phyloP scores from a whole-genome alignment of 164 flowering plant species.

The Malania oleifera region DNA sequence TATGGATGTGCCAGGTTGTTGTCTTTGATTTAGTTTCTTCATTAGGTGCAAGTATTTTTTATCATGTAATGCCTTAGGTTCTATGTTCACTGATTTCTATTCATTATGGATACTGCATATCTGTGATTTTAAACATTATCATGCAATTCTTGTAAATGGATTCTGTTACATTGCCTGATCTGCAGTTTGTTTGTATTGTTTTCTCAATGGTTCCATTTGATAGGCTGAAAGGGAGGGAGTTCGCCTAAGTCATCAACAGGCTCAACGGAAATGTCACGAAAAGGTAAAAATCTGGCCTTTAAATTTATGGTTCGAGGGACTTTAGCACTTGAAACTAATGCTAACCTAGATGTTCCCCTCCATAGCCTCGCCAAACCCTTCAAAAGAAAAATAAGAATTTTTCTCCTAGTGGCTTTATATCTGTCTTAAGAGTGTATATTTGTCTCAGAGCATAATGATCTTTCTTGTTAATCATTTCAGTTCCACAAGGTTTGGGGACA shows the following conservation, averaged over 20 bases:
- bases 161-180: not conserved
- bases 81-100: no score
- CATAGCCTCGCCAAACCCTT: no score
- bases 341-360: no score
- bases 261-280: conserved; percentile 64
- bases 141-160: not conserved
- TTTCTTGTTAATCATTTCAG: conserved; percentile 31
- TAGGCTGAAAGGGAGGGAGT: conserved; percentile 63
- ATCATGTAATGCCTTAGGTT: no score
- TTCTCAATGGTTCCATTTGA: not conserved
- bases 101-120: no score
- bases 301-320: no score
- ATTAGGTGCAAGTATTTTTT: no score
- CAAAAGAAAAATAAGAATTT: no score
- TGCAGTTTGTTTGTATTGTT: conserved; percentile 1
- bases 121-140: not conserved
- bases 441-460: not conserved
- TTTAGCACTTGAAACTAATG: not conserved
- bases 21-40: no score
- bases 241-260: conserved; percentile 59
- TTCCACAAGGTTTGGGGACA: conserved; percentile 98
- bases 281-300: conserved; percentile 36
- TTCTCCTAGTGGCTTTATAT: no score
- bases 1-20: no score
- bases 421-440: not conserved